Conservation (phyloP, 177 flowering plant species). For the Vitis hybrid region DNA sequence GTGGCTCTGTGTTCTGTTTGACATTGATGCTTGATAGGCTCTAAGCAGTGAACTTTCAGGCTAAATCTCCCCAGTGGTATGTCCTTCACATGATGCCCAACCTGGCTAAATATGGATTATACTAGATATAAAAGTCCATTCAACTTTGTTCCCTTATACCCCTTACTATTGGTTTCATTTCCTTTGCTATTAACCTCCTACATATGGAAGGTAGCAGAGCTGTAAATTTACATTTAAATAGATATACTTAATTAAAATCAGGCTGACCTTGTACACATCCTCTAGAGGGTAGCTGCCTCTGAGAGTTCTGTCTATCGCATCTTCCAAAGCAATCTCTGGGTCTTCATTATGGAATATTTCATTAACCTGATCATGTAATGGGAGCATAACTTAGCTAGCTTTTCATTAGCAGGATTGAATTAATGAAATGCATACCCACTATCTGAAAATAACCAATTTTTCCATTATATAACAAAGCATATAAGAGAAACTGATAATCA, state of each 20-base stretch:
- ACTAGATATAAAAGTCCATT: background rate
- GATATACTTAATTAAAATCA: background rate
- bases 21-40: too few species aligned
- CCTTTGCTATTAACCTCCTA: background rate
- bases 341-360: slow-evolving; percentile 38
- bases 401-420: background rate
- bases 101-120: background rate
- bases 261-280: slow-evolving; percentile 45
- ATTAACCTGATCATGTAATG: slow-evolving; percentile 29
- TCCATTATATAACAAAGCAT: too few species aligned
- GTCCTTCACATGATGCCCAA: background rate
- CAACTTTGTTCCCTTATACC: too few species aligned
- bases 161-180: background rate
- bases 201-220: too few species aligned
- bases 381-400: background rate
- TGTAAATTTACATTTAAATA: background rate
- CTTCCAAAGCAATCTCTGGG: slow-evolving; percentile 43
- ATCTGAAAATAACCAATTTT: background rate
- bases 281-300: slow-evolving; percentile 46
- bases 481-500: too few species aligned
- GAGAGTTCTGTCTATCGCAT: slow-evolving; percentile 40
- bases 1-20: too few species aligned
- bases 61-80: too few species aligned
- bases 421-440: background rate
- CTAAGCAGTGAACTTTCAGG: too few species aligned